Base-by-base conservation (phyloP, 2,329 filamentous ascomycete species). In the Daldinia eschscholtzii region DNA sequence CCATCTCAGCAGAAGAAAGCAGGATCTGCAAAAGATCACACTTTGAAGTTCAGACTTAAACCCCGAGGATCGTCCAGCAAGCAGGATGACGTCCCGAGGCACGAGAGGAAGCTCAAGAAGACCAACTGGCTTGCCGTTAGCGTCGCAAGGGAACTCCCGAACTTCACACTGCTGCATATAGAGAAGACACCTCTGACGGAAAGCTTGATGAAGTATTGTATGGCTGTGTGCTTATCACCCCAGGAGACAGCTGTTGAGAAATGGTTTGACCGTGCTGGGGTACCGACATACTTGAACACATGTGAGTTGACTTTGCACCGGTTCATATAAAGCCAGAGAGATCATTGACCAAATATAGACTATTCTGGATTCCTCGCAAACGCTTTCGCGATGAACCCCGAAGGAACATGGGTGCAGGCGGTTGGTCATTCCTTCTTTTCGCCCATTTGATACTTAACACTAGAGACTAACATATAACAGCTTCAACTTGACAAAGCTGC, bases 121-220 rank as follows among this genome's bases (percentile, higher is more conserved):
- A 75, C 75, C 7, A 73, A 73, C 30, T 76, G 77, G 46, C 73
- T 79, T 57, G 74, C 71, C 50, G 70, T 78, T 48, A 76, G 75
- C 28, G 74, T 79, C 28, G 75, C 75, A 3, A 72, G 63, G 50
- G 77, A 79, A 39, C 74, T 79, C 15, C 77, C 77, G 10, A 76
- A 71, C 53, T 77, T 78, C 65, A 75, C 76, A 7, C 72, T 76
- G 64, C 70, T 79, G 7, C 73, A 74, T 44, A 78, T 79, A 57
- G 75, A 78, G 61, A 78, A 77, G 41, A 79, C 77, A 1, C 76
- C 77, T 2, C 61, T 78, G 59, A 79, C 77, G 12, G 77, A 79
- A 57, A 76, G 65, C 57, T 44, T 79, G 61, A 68, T 79, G 46
- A 76, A 77, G 61, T 78, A 78, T 62, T 78, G 77, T 57, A 75